A percentile compares a stretch with the other conserved stretches of the same genome.
phyloP scores from a whole-genome alignment of 805 yeast genomes.

The Candida sakaeoensis region DNA sequence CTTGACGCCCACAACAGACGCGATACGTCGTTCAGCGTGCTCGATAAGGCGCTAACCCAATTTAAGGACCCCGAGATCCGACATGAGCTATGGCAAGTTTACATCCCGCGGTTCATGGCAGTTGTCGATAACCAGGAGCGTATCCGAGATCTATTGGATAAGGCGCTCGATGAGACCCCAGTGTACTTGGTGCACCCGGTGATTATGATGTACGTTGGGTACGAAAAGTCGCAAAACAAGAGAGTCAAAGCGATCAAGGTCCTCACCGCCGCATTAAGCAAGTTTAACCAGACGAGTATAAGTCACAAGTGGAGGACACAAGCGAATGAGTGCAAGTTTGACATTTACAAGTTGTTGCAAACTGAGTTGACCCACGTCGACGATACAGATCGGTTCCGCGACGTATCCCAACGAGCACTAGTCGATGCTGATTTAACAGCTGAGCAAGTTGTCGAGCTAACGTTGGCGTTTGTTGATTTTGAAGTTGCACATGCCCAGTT shows the following conservation, averaged over 20 bases:
- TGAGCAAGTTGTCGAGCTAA: too few species aligned
- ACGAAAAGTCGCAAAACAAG: conserved; percentile 57
- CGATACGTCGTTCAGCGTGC: conserved; percentile 54
- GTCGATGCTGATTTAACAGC: conserved; percentile 42
- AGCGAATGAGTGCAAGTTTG: conserved; percentile 18
- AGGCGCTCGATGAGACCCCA: conserved; percentile 34
- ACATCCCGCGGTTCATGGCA: conserved; percentile 46
- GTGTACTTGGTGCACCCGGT: conserved; percentile 44
- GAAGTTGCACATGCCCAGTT: conserved; percentile 54
- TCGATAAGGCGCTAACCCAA: conserved; percentile 64
- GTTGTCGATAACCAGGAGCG: conserved; percentile 15
- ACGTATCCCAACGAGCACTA: conserved; percentile 43
- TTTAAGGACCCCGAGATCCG: conserved; percentile 52
- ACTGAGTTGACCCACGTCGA: conserved; percentile 9
- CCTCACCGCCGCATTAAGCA: conserved; percentile 13
- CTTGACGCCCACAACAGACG: conserved; percentile 44
- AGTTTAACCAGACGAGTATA: conserved; percentile 9
- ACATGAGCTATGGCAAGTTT: conserved; percentile 70
- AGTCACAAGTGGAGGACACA: neutral
- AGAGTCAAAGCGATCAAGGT: conserved; percentile 40
- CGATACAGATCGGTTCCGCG: conserved; percentile 20
- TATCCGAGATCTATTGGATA: conserved; percentile 72
- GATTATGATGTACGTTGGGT: conserved; percentile 52
- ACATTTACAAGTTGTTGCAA: conserved; percentile 16
- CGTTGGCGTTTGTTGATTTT: conserved; percentile 56